Conservation (phyloP, 179 eudicot genomes). For the Camellia oleifera region DNA sequence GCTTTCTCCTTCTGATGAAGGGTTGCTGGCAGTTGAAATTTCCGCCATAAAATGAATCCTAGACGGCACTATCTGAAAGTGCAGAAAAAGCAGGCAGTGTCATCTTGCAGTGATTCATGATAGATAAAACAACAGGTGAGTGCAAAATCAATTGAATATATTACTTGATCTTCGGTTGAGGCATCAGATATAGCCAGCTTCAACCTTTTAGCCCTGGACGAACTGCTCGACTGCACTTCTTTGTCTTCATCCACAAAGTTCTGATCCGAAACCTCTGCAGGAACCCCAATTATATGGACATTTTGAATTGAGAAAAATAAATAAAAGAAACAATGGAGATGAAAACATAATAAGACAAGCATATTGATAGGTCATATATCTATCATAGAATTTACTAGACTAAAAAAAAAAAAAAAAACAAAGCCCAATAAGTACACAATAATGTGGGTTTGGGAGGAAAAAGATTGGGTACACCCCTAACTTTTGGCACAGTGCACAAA, state of each 20-base stretch:
- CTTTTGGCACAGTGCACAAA: too few relatives aligned
- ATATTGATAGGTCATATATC: background rate
- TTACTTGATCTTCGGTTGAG: conserved; percentile 18
- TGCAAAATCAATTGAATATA: background rate
- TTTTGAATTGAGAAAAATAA: background rate
- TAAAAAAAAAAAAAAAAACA: background rate
- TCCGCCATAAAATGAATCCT: background rate
- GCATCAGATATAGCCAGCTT: conserved; percentile 15
- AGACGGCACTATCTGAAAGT: conserved; percentile 15
- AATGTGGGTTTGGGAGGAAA: too few relatives aligned
- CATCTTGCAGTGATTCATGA: background rate
- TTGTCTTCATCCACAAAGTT: conserved; percentile 31
- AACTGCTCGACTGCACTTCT: conserved; percentile 8
- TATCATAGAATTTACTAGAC: background rate
- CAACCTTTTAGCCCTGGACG: conserved; percentile 13
- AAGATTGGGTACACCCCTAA: too few relatives aligned
- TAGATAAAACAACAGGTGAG: background rate
- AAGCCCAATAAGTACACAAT: too few relatives aligned
- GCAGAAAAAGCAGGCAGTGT: background rate
- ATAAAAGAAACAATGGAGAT: background rate
- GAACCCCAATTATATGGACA: conserved; percentile 9
- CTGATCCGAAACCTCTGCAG: conserved; percentile 38
- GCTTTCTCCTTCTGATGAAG: background rate
- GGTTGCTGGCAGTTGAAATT: background rate
- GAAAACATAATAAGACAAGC: background rate